Evolutionary conservation across 495 filamentous ascomycete genomes (phyloP).

Genomic region (Trichodelitschia bisporula): DNA sequence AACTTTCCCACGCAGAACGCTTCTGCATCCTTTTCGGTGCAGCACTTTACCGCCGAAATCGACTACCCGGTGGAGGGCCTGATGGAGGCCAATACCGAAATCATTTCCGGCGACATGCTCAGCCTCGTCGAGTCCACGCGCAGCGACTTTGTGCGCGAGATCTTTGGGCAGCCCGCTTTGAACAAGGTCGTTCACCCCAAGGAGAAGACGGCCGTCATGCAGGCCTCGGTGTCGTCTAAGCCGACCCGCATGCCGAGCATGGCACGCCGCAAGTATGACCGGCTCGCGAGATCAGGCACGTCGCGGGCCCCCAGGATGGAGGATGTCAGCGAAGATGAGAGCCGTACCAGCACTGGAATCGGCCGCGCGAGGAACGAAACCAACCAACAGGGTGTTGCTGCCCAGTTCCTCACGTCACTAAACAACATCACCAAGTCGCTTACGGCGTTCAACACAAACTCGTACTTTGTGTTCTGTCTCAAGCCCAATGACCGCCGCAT

Average conservation of each 20-base stretch:
- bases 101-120: slow-evolving; percentile 88
- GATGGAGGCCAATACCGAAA: slow-evolving; percentile 83
- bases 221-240: slow-evolving; percentile 87
- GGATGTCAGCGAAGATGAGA: slow-evolving; percentile 28
- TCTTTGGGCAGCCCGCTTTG: slow-evolving; percentile 84
- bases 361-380: slow-evolving; percentile 3
- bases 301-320: slow-evolving; percentile 7
- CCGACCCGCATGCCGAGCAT: slow-evolving; percentile 82
- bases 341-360: slow-evolving; percentile 20
- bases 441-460: slow-evolving; percentile 55
- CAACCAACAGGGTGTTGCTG: slow-evolving; percentile 50
- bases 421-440: slow-evolving; percentile 73
- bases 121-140: slow-evolving; percentile 74
- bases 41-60: slow-evolving; percentile 91
- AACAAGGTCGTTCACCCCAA: slow-evolving; percentile 76
- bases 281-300: slow-evolving; percentile 20
- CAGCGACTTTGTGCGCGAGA: slow-evolving; percentile 64
- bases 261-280: slow-evolving; percentile 43
- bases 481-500: slow-evolving; percentile 96
- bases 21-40: slow-evolving; percentile 61
- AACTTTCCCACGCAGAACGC: slow-evolving; percentile 62
- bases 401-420: slow-evolving; percentile 72
- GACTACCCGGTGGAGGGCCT: slow-evolving; percentile 72
- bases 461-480: slow-evolving; percentile 89
- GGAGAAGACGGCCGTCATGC: slow-evolving; percentile 77